Evolutionary conservation across 352 stramenopile genomes (phyloP), one percentile per base, ranked within the genome.

Genomic region (Phytophthora tubulina): DNA sequence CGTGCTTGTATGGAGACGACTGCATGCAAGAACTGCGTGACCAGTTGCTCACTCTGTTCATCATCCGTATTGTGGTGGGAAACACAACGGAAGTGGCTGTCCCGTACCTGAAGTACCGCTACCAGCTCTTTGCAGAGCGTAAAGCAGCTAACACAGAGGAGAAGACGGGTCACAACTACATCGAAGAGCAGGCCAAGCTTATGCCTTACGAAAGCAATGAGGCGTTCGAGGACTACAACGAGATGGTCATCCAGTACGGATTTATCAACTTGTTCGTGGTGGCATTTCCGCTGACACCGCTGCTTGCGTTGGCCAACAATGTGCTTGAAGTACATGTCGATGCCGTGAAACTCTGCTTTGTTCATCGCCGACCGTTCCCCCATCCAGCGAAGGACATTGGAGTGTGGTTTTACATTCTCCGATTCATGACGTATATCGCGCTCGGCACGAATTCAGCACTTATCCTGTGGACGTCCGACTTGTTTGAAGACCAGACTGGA

Each of bases 211-310:
- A 97, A 59, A 81, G 77, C 42, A 85, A 90, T 30, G 88, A 96
- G 35, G 78, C 86, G 10, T 97, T 97, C 44, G 83, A 96, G 36
- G 95, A 98, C 78, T 95, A 94, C 78, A 95, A 95, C 70, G 89
- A 96, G 67, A 89, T 96, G 82, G 85, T 98, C 17, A 97, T 98
- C 57, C 94, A 98, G 87, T 98, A 98, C 66, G 96, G 96, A 46
- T 99, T 98, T 68, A 93, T 98, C 41, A 98, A 95, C 59, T 74
- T 99, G 41, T 99, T 99, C 68, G 94, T 97, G 0, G 89, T 93
- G 11, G 96, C 94, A 35, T 98, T 98, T 71, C 96, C 96, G 31
- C 73, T 99, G 53, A 97, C 95, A 39, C 91, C 95, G 36, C 55
- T 98, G 32, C 79, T 98, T 45, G 94, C 94, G 8, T 78, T 97